Conservation (phyloP, 2,329 filamentous ascomycete genomes). For the Fusarium transvaalense region DNA sequence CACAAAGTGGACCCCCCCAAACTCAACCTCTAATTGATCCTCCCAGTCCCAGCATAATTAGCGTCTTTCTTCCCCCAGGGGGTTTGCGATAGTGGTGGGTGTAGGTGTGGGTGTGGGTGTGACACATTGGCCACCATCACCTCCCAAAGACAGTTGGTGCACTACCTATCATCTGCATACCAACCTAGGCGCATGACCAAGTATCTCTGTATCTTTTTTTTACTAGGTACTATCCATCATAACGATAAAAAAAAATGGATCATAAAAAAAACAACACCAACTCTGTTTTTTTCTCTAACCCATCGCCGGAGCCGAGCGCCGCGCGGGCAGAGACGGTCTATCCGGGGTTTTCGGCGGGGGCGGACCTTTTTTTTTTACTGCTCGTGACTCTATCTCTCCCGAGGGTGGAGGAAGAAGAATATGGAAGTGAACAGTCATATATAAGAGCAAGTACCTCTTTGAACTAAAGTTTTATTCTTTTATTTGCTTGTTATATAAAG, state of each 20-base stretch:
- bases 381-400: slow-evolving; percentile 14
- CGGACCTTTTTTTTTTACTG: slow-evolving; percentile 27
- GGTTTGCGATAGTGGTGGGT: neutral
- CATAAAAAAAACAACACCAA: slow-evolving; percentile 7
- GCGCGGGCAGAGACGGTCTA: slow-evolving; percentile 49
- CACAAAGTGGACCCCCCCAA: too few species aligned
- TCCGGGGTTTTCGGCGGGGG: slow-evolving; percentile 32
- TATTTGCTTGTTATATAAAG: slow-evolving; percentile 25
- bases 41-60: neutral
- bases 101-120: slow-evolving; percentile 7
- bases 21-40: too few species aligned
- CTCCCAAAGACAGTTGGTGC: slow-evolving; percentile 8
- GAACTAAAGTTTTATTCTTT: neutral
- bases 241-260: slow-evolving; percentile 13
- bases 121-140: slow-evolving; percentile 19
- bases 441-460: neutral
- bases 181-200: slow-evolving; percentile 27
- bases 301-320: slow-evolving; percentile 42
- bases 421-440: slow-evolving; percentile 12
- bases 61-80: slow-evolving; percentile 14
- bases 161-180: neutral
- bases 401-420: slow-evolving; percentile 20
- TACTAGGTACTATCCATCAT: too few species aligned
- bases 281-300: neutral
- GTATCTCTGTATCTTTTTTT: slow-evolving; percentile 18